Evolutionary conservation across 148 eudicot species (phyloP).

Genomic region (Rhododendron vialii): DNA sequence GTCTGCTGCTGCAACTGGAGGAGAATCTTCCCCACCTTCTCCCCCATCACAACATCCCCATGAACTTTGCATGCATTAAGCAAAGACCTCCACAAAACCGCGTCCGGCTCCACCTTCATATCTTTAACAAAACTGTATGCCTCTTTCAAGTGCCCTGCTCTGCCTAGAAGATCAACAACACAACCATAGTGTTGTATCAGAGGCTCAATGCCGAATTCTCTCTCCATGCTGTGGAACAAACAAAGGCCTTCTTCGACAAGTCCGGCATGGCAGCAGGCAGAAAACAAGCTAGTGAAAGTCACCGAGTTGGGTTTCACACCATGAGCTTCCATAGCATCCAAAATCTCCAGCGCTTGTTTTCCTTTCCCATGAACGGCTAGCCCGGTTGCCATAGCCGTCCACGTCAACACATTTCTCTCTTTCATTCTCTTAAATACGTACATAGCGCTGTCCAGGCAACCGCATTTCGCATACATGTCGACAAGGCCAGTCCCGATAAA

Average conservation of each 20-base stretch:
- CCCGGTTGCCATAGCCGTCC: conserved; percentile 60
- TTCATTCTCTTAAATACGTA: conserved; percentile 33
- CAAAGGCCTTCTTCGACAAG: conserved; percentile 48
- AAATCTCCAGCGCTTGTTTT: conserved; percentile 39
- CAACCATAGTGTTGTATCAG: conserved; percentile 50
- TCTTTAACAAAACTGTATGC: conserved; percentile 35
- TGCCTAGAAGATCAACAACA: conserved; percentile 54
- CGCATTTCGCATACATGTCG: conserved; percentile 68
- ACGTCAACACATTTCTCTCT: conserved; percentile 46
- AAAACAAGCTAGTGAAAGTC: conserved; percentile 57
- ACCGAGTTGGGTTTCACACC: conserved; percentile 46
- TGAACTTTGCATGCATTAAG: conserved; percentile 51
- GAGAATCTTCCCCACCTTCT: conserved; percentile 48
- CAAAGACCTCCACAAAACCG: conserved; percentile 58
- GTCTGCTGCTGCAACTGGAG: conserved; percentile 26
- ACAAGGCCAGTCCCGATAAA: conserved; percentile 54
- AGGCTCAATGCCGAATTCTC: conserved; percentile 31
- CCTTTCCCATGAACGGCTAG: conserved; percentile 59
- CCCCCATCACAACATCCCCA: conserved; percentile 51
- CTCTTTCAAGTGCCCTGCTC: conserved; percentile 49
- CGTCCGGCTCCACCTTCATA: conserved; percentile 31
- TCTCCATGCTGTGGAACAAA: conserved; percentile 47
- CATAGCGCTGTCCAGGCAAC: conserved; percentile 38
- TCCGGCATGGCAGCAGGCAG: conserved; percentile 60
- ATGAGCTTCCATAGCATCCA: conserved; percentile 34